Base-by-base conservation (phyloP, 257 asterid species). In the Penstemon davidsonii region DNA sequence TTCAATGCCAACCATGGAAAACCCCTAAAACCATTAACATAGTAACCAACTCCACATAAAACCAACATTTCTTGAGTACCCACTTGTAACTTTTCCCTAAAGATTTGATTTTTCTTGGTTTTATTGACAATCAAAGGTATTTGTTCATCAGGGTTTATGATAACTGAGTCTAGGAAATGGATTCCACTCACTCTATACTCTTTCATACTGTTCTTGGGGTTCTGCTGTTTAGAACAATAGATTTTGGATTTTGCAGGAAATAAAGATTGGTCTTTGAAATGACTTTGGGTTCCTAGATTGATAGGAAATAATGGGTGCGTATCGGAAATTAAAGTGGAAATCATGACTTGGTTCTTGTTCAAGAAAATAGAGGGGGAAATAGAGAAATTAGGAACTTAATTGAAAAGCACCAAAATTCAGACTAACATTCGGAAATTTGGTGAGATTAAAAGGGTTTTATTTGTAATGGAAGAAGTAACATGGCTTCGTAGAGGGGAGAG, bases 1-100 rank as follows among this genome's bases (percentile, higher is more conserved):
- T 90, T 92, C 52, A 92, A 79, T 2, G 90, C 96, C 80, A 92
- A 53, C 98, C 97, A 92, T 38, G 98, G 96, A 72, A 87, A 88
- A 7, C 97, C 92, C 80, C 98, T 82, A 72, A 92, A 90, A 3
- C 98, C 97, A 58, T 92, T 86, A 71, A 92, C 84, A 85, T 83
- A 90, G 77, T 89, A 92, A 45, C 98, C 98, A 64, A 90, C 68
- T 62, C 96, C 96, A 80, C 91, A 87, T 51, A 92, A 62, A 69
- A 79, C 75, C 79, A 82, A 13, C 93, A 86, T 88, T 60, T 84
- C 83, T 64, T 60, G 80, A 69, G 71, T 70, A 18, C 84, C 89
- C 82, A 62, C 76, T 15, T 76, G 71, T 53, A 75, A 70, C 55
- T 51, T 51, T 8, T 49, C n/a, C 54, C 7, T 15, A 49, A 12